phyloP scores from a whole-genome alignment of 2,329 filamentous ascomycete genomes.

The Fusarium concolor region DNA sequence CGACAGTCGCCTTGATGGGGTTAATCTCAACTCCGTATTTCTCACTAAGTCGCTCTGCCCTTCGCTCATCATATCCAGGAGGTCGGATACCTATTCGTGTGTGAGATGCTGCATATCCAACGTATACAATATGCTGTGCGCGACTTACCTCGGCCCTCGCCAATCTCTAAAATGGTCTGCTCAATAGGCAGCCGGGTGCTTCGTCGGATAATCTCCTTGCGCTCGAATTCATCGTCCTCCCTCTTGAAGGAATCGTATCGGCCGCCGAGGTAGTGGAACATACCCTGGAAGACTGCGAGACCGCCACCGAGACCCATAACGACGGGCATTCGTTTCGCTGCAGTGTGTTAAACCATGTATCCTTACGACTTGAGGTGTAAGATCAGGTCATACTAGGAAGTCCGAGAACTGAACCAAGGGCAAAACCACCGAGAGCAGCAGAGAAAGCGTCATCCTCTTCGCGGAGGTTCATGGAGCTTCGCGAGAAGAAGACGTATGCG shows the following conservation, averaged over 20 bases:
- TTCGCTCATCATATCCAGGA: constrained; percentile 86
- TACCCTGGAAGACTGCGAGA: constrained; percentile 68
- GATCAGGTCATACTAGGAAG: constrained; percentile 79
- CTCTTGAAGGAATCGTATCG: constrained; percentile 64
- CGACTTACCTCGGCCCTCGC: constrained; percentile 84
- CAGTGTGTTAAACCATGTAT: constrained; percentile 33
- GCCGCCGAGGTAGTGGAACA: constrained; percentile 76
- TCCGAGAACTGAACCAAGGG: constrained; percentile 78
- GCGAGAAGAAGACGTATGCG: constrained; percentile 81
- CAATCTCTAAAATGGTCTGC: constrained; percentile 83
- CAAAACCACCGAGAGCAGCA: constrained; percentile 79
- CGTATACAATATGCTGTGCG: constrained; percentile 10
- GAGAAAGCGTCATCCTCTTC: constrained; percentile 85
- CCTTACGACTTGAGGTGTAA: constrained; percentile 9
- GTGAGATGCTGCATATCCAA: constrained; percentile 28
- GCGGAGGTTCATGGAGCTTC: constrained; percentile 84
- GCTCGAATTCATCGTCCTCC: constrained; percentile 76
- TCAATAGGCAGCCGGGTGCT: constrained; percentile 79
- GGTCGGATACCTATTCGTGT: constrained; percentile 75
- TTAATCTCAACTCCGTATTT: constrained; percentile 89
- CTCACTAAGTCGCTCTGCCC: constrained; percentile 83
- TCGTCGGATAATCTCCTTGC: constrained; percentile 79
- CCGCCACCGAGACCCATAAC: constrained; percentile 74
- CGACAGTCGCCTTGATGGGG: constrained; percentile 66
- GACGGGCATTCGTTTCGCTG: constrained; percentile 70